Percentiles rank a stretch among this genome's conserved stretches.
These are phyloP conservation scores for Mucor indicus DNA, from an alignment of 371 early-diverging fungal genomes.

Conservation along the genomic window DNA sequence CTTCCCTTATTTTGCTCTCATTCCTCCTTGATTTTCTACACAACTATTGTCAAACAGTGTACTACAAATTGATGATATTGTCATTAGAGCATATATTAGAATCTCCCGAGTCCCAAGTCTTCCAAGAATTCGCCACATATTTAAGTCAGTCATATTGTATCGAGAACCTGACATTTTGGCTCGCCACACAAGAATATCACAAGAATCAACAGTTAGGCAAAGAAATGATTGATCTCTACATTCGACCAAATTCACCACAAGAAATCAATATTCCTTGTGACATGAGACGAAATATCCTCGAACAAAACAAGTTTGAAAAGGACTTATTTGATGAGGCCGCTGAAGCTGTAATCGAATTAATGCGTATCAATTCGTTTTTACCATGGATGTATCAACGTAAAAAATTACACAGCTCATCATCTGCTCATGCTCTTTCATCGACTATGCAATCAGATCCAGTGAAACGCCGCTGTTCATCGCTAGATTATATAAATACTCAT, in stretches of 20 bases:
- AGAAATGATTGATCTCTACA: conserved; percentile 26
- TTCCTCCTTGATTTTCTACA: too few species aligned
- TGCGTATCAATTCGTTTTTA: conserved; percentile 46
- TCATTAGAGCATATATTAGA: conserved; percentile 31
- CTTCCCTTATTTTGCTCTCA: too few species aligned
- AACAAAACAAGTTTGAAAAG: conserved; percentile 17
- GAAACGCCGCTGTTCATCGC: too few species aligned
- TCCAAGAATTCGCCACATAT: conserved; percentile 36
- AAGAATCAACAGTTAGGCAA: conserved; percentile 11
- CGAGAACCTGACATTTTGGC: conserved; percentile 45
- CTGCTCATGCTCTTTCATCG: too few species aligned
- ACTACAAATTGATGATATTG: too few species aligned
- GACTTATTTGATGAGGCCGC: conserved; percentile 34
- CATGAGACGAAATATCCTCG: conserved; percentile 39
- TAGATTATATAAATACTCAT: too few species aligned
- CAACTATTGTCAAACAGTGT: too few species aligned
- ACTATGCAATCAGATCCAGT: too few species aligned
- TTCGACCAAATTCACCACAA: conserved; percentile 43
- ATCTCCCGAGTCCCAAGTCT: conserved; percentile 21
- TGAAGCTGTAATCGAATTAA: conserved; percentile 41
- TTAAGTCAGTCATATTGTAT: conserved; percentile 39
- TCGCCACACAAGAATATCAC: conserved; percentile 35
- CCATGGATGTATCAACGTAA: too few species aligned
- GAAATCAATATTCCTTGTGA: conserved; percentile 53
- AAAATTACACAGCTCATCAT: too few species aligned